Conservation (phyloP, 2,329 filamentous ascomycete species). For the Neofusicoccum sp. region DNA sequence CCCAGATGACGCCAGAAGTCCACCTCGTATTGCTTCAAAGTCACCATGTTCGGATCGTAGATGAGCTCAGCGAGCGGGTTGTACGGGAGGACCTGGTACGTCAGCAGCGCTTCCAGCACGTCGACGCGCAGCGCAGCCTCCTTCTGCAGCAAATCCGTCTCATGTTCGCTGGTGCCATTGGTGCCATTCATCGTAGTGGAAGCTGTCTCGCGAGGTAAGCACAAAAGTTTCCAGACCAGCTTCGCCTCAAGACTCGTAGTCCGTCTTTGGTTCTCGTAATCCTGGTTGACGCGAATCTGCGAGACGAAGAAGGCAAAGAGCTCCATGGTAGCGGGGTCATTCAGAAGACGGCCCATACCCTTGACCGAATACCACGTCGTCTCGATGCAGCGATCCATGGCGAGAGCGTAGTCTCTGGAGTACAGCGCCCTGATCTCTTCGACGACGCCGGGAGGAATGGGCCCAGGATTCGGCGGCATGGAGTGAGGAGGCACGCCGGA, state of each 20-base stretch:
- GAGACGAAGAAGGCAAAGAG: conserved; percentile 65
- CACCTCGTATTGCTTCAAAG: conserved; percentile 52
- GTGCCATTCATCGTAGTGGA: conserved; percentile 39
- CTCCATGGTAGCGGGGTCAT: conserved; percentile 60
- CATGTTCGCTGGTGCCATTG: conserved; percentile 40
- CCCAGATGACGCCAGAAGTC: conserved; percentile 83
- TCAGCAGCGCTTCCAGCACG: conserved; percentile 74
- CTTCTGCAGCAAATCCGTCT: conserved; percentile 60
- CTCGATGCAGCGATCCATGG: conserved; percentile 75
- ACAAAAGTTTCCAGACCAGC: conserved; percentile 60
- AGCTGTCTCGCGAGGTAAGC: conserved; percentile 48
- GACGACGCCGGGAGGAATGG: conserved; percentile 47
- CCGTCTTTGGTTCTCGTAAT: conserved; percentile 13
- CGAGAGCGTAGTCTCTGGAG: conserved; percentile 71
- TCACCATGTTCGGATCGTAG: conserved; percentile 44
- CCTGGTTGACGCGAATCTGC: conserved; percentile 21
- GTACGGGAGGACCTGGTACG: conserved; percentile 62
- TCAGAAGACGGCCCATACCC: conserved; percentile 53
- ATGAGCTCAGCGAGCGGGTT: conserved; percentile 58
- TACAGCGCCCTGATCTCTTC: conserved; percentile 72
- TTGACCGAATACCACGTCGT: conserved; percentile 73
- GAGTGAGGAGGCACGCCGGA: conserved; percentile 57
- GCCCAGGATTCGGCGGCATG: conserved; percentile 27
- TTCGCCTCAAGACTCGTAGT: conserved; percentile 56
- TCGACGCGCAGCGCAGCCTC: conserved; percentile 66